phyloP scores from a whole-genome alignment of 2,329 filamentous ascomycete genomes.

The Claviceps sp. region DNA sequence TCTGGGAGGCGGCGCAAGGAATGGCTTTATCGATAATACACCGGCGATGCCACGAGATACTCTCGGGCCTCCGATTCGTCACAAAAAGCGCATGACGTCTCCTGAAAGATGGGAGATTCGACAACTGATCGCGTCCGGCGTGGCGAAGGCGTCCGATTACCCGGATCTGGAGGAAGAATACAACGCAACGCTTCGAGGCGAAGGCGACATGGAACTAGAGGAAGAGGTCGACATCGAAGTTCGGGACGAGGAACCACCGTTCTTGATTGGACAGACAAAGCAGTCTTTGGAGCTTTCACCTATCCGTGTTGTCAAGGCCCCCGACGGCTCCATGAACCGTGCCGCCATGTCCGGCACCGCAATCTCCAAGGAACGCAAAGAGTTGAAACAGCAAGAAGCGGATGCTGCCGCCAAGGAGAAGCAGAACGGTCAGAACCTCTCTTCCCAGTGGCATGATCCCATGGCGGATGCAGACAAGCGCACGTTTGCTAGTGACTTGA shows the following conservation, averaged over 20 bases:
- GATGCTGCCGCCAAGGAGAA: slow-evolving; percentile 63
- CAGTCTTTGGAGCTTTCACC: slow-evolving; percentile 90
- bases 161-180: slow-evolving; percentile 93
- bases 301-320: slow-evolving; percentile 92
- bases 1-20: slow-evolving; percentile 50
- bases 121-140: slow-evolving; percentile 89
- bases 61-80: slow-evolving; percentile 34
- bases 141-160: slow-evolving; percentile 83
- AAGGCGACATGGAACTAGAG: slow-evolving; percentile 81
- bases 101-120: slow-evolving; percentile 96
- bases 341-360: slow-evolving; percentile 88
- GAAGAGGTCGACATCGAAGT: slow-evolving; percentile 97
- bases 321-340: slow-evolving; percentile 93
- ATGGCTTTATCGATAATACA: slow-evolving; percentile 38
- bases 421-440: slow-evolving; percentile 61
- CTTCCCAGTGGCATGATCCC: slow-evolving; percentile 90
- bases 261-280: slow-evolving; percentile 90
- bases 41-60: slow-evolving; percentile 23
- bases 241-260: slow-evolving; percentile 89
- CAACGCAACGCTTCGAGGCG: slow-evolving; percentile 71
- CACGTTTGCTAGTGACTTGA: slow-evolving; percentile 79
- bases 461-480: slow-evolving; percentile 78
- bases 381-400: slow-evolving; percentile 76
- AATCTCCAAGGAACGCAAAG: slow-evolving; percentile 78
- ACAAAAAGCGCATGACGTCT: slow-evolving; percentile 88